A percentile compares a stretch with the other conserved stretches of the same genome.
Conservation (phyloP, 2,329 filamentous ascomycete species). For the Nemania abortiva region DNA sequence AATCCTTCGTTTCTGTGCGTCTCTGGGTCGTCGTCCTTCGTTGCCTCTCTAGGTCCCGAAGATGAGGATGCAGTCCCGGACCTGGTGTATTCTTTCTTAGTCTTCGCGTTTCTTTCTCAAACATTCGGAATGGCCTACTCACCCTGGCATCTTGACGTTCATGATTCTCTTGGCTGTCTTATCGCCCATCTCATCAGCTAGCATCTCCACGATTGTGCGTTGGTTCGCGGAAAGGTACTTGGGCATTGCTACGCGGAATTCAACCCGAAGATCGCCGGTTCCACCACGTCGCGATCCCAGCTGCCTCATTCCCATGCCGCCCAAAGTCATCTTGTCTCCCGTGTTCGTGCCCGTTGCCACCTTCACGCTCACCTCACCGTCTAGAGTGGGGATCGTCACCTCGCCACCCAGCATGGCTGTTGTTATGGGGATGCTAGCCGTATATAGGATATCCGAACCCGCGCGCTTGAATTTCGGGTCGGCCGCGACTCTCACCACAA, state of each 20-base stretch:
- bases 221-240: constrained; percentile 94
- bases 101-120: background rate
- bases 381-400: constrained; percentile 87
- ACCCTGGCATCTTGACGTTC: constrained; percentile 75
- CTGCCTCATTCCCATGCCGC: constrained; percentile 94
- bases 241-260: constrained; percentile 95
- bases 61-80: constrained; percentile 37
- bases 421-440: constrained; percentile 88
- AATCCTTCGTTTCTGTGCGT: constrained; percentile 87
- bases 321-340: constrained; percentile 89
- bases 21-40: constrained; percentile 53
- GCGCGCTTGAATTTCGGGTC: constrained; percentile 90
- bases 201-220: constrained; percentile 91
- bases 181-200: constrained; percentile 96
- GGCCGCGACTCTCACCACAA: constrained; percentile 88
- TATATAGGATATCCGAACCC: constrained; percentile 93
- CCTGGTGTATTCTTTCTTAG: constrained; percentile 38
- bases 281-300: constrained; percentile 75
- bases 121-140: constrained; percentile 50
- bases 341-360: constrained; percentile 92
- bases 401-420: constrained; percentile 94
- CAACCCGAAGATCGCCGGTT: constrained; percentile 87
- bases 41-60: constrained; percentile 37
- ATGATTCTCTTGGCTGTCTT: constrained; percentile 92
- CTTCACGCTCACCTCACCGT: constrained; percentile 90